These are phyloP conservation scores for Fusarium succisae DNA, from an alignment of 2,329 filamentous ascomycete species.

Conservation along the genomic window DNA sequence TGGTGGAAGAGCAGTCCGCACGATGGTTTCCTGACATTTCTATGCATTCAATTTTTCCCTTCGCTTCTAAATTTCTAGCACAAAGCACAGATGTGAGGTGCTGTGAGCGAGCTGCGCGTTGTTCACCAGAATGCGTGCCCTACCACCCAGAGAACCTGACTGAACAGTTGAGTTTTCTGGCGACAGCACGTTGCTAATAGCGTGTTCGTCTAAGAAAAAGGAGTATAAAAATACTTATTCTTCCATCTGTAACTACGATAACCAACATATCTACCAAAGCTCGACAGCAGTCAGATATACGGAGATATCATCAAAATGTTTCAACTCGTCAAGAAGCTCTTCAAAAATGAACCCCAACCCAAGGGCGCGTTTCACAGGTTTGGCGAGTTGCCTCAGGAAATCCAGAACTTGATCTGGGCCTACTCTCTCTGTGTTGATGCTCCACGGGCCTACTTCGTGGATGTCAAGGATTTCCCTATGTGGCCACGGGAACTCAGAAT, in stretches of 20 bases:
- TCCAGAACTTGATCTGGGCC: neutral
- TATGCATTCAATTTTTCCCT: neutral
- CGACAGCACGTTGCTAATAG: neutral
- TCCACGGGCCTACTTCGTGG: neutral
- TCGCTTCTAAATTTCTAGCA: neutral
- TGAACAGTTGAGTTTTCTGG: neutral
- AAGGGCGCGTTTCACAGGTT: neutral
- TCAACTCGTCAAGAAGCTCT: neutral
- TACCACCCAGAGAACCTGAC: neutral
- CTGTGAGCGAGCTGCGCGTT: neutral
- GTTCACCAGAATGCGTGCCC: neutral
- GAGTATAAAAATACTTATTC: neutral
- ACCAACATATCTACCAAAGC: neutral
- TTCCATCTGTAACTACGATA: neutral
- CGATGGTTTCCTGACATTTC: no score
- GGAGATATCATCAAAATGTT: neutral
- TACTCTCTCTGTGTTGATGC: neutral
- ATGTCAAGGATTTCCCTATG: neutral
- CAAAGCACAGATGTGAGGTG: neutral
- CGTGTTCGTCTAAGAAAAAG: neutral
- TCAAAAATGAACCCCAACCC: neutral
- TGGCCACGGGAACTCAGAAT: no score
- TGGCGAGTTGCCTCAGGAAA: neutral
- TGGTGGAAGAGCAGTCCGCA: neutral
- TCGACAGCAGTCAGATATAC: neutral